Base-by-base conservation (phyloP, 2,329 filamentous ascomycete species). In the Ophiostoma tasmaniense region DNA sequence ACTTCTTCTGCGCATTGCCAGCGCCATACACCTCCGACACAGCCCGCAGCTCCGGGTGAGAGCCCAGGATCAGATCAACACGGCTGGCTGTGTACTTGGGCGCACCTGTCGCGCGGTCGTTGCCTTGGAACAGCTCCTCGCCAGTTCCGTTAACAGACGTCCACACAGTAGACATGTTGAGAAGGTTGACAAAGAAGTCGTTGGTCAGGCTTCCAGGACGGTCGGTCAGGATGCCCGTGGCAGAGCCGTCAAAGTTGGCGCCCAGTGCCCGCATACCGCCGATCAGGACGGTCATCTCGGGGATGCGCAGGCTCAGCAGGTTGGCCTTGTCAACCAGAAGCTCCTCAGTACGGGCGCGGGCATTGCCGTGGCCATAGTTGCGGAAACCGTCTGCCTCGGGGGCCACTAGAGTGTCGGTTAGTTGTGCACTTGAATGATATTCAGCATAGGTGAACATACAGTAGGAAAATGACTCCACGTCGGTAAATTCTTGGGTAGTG, bases 141-240 rank as follows among this genome's bases (percentile, higher is more conserved):
- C 14, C 20, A 42, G 79, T 64, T 66, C 82, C 59, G 10, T 68
- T 76, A 68, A 78, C 79, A n/a, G 84, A 74, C 79, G 86, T 87
- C 90, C 90, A 93, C 28, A 79, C 81, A 7, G 84, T 90, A 77
- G 79, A 80, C 74, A 83, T 85, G 75, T 92, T 89, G 30, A 93
- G 84, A 1, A 93, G 82, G 80, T 93, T 92, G 78, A 91, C 84
- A 75, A 93, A 93, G 84, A 92, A 93, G 80, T 93, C 90, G 78
- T 90, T 92, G 75, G 87, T 90, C 74, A 93, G 82, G 73, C 85
- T 79, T 59, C 90, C 90, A 0, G 89, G 88, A 8, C 81, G 82
- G 73, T 83, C 82, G 69, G 90, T 93, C 75, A 93, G 82, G 70
- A 93, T 83, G 70, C 90, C 90, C 70, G 85, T 78, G 30, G 81